Conservation (phyloP, 768 basidiomycete genomes). For the Kwoniella pini region DNA sequence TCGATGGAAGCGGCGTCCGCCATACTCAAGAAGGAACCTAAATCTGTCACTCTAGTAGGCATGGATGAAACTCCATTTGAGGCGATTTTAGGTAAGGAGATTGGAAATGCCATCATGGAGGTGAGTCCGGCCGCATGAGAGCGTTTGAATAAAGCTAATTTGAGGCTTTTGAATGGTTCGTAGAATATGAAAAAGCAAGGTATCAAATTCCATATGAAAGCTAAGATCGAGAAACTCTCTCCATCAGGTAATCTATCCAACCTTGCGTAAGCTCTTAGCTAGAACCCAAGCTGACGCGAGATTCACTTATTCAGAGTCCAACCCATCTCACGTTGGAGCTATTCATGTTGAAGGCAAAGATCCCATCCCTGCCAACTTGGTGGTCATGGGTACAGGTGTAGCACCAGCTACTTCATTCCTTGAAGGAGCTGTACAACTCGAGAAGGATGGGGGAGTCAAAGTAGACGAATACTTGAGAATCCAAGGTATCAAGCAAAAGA, state of each 20-base stretch:
- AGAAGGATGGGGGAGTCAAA: slow-evolving; percentile 73
- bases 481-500: slow-evolving; percentile 41
- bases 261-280: neutral
- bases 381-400: slow-evolving; percentile 86
- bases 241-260: slow-evolving; percentile 56
- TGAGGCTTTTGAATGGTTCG: neutral
- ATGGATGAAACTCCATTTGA: slow-evolving; percentile 81
- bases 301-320: slow-evolving; percentile 31
- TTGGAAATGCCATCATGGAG: slow-evolving; percentile 76
- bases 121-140: slow-evolving; percentile 55
- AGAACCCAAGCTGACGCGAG: too few relatives aligned
- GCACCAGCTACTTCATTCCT: slow-evolving; percentile 77
- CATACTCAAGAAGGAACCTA: slow-evolving; percentile 66
- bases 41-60: slow-evolving; percentile 79
- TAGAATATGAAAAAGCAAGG: slow-evolving; percentile 80
- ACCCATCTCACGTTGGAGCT: slow-evolving; percentile 63
- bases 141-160: neutral
- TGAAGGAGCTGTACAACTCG: slow-evolving; percentile 62
- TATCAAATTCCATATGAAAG: slow-evolving; percentile 78
- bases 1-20: slow-evolving; percentile 82
- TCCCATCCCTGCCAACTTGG: slow-evolving; percentile 69
- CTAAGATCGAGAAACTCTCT: slow-evolving; percentile 68
- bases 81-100: slow-evolving; percentile 72
- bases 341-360: slow-evolving; percentile 67
- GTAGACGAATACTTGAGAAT: slow-evolving; percentile 76